Base-by-base conservation (phyloP, 495 filamentous ascomycete species). In the Amorphotheca resinae region DNA sequence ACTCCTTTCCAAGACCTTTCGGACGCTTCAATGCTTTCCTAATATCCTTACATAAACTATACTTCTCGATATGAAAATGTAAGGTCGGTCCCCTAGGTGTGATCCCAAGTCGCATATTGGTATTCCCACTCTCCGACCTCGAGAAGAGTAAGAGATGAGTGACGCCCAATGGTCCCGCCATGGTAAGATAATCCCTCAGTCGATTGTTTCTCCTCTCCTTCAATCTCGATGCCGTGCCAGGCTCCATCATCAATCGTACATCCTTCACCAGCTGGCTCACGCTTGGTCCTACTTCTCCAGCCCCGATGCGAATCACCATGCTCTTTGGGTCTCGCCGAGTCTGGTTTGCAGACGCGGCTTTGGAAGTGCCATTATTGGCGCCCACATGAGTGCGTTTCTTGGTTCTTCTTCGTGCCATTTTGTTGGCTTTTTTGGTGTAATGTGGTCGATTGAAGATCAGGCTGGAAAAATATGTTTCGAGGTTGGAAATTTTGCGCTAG, bases 271-370 rank as follows among this genome's bases (percentile, higher is more conserved):
- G 66, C 61, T 95, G 88, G 55, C 76, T 89, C 45, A 99, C 71
- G 63, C 83, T 93, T 41, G 84, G 76, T 45, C 91, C 91, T 23
- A 96, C 86, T 57, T 95, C 86, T 50, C 86, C 81, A 56, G 86
- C 91, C 53, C 93, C 91, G 41, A 95, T 87, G 51, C 91, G 80
- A 62, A 99, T 93, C 41, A 99, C 91, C 93, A 99, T 96, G 54
- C 81, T 88, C 69, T 94, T 95, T 12, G 91, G 91, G 39, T 63
- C 59, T 33, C 57, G 61, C 36, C 49, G 42, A 14, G 25, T 20
- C 28, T 41, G 39, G 14, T 35, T 48, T 30, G 48, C 38, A 11
- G 48, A 28, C 0, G 42, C 15, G 1, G 33, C 16, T 30, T 50
- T 54, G 12, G 39, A 63, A 35, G 65, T 65, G 48, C 64, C 65